phyloP scores from a whole-genome alignment of 2,329 filamentous ascomycete species.

The Monosporascus sp. region DNA sequence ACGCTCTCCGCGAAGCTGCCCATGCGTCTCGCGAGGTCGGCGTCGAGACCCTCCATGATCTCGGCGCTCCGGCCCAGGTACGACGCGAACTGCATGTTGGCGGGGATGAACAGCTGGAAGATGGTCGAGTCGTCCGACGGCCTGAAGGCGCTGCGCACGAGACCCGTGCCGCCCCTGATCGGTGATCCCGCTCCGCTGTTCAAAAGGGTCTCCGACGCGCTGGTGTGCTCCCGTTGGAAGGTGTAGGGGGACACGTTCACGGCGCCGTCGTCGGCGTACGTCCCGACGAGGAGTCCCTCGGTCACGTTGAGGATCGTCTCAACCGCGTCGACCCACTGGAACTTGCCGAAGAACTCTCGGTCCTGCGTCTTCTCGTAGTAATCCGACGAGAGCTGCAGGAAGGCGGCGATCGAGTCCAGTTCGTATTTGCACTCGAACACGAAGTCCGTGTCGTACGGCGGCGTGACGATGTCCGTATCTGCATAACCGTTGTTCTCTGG shows the following conservation, averaged over 20 bases:
- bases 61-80: slow-evolving; percentile 41
- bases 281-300: slow-evolving; percentile 53
- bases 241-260: slow-evolving; percentile 57
- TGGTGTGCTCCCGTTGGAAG: slow-evolving; percentile 61
- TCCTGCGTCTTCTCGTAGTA: slow-evolving; percentile 66
- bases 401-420: slow-evolving; percentile 72
- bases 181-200: slow-evolving; percentile 68
- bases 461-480: slow-evolving; percentile 56
- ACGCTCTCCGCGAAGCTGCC: slow-evolving; percentile 51
- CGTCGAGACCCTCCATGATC: slow-evolving; percentile 24
- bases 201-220: slow-evolving; percentile 66
- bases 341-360: slow-evolving; percentile 59
- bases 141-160: slow-evolving; percentile 71
- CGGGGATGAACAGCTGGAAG: slow-evolving; percentile 71
- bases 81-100: slow-evolving; percentile 64
- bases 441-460: slow-evolving; percentile 57
- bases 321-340: slow-evolving; percentile 63
- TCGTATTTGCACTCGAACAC: slow-evolving; percentile 87
- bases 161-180: slow-evolving; percentile 59
- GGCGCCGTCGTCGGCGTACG: slow-evolving; percentile 54
- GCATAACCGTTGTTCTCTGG: slow-evolving; percentile 52
- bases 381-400: slow-evolving; percentile 65
- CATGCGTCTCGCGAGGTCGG: slow-evolving; percentile 40
- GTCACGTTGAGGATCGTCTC: slow-evolving; percentile 49
- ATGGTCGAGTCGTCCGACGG: slow-evolving; percentile 76